Evolutionary conservation across 768 basidiomycete species (phyloP).

Genomic region (Mycena belliarum): DNA sequence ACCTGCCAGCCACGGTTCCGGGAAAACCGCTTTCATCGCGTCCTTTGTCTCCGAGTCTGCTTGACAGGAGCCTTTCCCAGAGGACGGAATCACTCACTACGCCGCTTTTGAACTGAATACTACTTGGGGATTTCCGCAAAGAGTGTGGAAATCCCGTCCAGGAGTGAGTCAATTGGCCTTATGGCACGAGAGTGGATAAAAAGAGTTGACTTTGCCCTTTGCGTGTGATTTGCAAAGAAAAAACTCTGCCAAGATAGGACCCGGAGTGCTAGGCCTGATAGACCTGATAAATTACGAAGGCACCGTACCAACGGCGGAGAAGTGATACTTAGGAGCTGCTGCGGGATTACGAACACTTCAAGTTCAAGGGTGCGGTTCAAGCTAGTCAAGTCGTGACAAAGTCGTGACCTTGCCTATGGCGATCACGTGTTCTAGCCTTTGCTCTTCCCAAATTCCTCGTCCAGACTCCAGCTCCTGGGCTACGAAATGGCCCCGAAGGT

Average conservation of each 20-base stretch:
- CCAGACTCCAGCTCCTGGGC: too few species aligned
- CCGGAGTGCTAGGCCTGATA: too few species aligned
- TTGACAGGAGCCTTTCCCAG: constrained; percentile 3
- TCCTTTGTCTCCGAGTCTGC: neutral
- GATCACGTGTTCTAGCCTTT: neutral
- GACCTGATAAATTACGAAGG: constrained; percentile 12
- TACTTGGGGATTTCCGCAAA: constrained; percentile 1
- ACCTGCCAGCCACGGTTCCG: constrained; percentile 1
- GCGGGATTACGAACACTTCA: neutral
- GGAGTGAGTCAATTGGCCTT: neutral
- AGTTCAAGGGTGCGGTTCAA: neutral
- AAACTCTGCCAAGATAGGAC: too few species aligned
- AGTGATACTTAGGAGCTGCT: neutral
- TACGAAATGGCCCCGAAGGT: constrained; percentile 45
- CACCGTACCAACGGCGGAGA: neutral
- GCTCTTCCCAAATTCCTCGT: neutral
- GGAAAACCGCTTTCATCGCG: neutral
- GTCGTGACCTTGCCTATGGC: neutral
- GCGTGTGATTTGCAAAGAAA: too few species aligned
- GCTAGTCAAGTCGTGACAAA: too few species aligned
- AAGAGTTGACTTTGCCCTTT: neutral
- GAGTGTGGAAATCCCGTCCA: neutral
- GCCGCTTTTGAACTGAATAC: neutral
- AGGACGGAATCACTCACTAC: neutral
- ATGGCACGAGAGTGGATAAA: neutral